Conservation (phyloP, 2,329 filamentous ascomycete genomes). For the Stagonosporopsis cucurbitacearum region DNA sequence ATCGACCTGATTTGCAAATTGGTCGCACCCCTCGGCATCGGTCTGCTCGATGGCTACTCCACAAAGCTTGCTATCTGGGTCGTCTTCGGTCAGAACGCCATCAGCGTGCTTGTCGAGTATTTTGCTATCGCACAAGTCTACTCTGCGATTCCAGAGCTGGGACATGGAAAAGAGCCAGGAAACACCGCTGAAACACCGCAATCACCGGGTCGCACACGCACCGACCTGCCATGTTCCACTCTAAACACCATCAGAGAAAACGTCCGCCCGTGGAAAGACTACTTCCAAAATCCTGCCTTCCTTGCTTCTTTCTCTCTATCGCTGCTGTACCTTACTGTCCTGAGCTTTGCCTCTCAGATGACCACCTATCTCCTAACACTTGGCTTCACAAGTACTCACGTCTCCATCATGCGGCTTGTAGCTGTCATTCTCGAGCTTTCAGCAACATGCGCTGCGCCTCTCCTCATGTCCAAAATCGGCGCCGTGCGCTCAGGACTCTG, state of each 20-base stretch:
- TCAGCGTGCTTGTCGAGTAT: slow-evolving; percentile 60
- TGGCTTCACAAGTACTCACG: slow-evolving; percentile 59
- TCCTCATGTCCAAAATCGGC: slow-evolving; percentile 58
- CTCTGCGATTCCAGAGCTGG: slow-evolving; percentile 41
- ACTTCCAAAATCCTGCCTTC: slow-evolving; percentile 63
- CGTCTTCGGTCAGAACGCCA: slow-evolving; percentile 58
- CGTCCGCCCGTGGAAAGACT: slow-evolving; percentile 46
- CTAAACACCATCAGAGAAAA: slow-evolving; percentile 9
- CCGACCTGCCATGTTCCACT: slow-evolving; percentile 5
- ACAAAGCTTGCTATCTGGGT: slow-evolving; percentile 57
- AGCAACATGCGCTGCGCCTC: slow-evolving; percentile 67
- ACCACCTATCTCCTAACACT: slow-evolving; percentile 66
- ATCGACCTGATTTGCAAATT: slow-evolving; percentile 67
- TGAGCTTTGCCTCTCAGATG: slow-evolving; percentile 62
- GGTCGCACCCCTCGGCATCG: slow-evolving; percentile 59
- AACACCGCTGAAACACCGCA: slow-evolving; percentile 18
- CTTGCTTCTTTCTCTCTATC: slow-evolving; percentile 66
- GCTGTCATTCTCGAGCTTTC: slow-evolving; percentile 64
- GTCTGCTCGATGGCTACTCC: slow-evolving; percentile 58
- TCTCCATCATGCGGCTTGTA: slow-evolving; percentile 61
- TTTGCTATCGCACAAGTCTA: slow-evolving; percentile 57
- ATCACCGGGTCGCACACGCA: slow-evolving; percentile 10
- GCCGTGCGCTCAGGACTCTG: slow-evolving; percentile 71
- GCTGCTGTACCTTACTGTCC: slow-evolving; percentile 64
- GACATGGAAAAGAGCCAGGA: slow-evolving; percentile 15